Evolutionary conservation across 1,139 yeast genomes (phyloP).

Genomic region (Meyerozyma elateridarum): DNA sequence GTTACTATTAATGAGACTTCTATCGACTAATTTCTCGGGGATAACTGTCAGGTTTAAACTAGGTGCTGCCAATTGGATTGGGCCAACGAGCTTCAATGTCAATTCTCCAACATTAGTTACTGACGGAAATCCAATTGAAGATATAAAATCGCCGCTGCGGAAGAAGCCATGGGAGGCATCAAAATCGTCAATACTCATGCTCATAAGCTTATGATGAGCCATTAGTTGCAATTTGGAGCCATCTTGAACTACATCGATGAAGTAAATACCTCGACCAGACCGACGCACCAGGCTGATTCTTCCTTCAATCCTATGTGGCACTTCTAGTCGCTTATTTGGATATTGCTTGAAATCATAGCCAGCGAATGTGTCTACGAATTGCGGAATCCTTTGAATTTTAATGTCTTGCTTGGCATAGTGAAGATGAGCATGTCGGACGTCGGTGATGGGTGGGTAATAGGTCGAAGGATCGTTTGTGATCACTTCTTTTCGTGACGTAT

Average conservation of each 20-base stretch:
- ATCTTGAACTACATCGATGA: slow-evolving; percentile 65
- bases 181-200: slow-evolving; percentile 41
- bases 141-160: slow-evolving; percentile 67
- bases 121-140: slow-evolving; percentile 66
- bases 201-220: slow-evolving; percentile 48
- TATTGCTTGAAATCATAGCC: slow-evolving; percentile 16
- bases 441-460: slow-evolving; percentile 19
- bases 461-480: slow-evolving; percentile 7
- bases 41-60: slow-evolving; percentile 54
- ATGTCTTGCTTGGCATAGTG: too few species aligned
- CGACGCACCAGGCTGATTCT: slow-evolving; percentile 52
- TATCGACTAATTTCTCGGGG: slow-evolving; percentile 58
- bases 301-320: slow-evolving; percentile 41
- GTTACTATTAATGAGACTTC: slow-evolving; percentile 57
- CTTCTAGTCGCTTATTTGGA: slow-evolving; percentile 14
- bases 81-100: slow-evolving; percentile 55
- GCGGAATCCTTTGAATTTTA: slow-evolving; percentile 12
- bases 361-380: slow-evolving; percentile 18
- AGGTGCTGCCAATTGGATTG: slow-evolving; percentile 57
- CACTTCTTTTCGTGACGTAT: slow-evolving; percentile 9
- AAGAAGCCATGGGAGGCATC: slow-evolving; percentile 39
- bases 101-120: slow-evolving; percentile 74
- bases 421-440: slow-evolving; percentile 12
- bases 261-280: slow-evolving; percentile 63
- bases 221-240: slow-evolving; percentile 52